Percentiles rank a stretch among this genome's conserved stretches.
phyloP scores from a whole-genome alignment of 2,329 filamentous ascomycete genomes.

The Apiospora koreana region DNA sequence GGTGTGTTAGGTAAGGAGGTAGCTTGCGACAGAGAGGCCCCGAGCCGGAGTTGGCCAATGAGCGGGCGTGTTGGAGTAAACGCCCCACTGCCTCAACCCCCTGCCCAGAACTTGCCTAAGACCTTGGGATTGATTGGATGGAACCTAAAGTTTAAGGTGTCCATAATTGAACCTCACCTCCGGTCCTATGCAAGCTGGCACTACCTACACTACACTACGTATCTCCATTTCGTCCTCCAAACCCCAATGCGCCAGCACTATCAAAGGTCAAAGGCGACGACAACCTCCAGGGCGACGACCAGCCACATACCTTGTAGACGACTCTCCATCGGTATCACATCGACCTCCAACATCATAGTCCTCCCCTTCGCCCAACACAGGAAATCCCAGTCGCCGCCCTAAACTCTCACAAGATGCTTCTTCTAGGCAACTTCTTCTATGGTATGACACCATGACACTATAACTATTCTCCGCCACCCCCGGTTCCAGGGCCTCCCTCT shows the following conservation, averaged over 20 bases:
- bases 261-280: neutral
- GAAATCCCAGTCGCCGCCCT: neutral
- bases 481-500: neutral
- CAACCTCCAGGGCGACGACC: neutral
- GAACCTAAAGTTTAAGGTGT: neutral
- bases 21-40: neutral
- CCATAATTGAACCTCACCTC: neutral
- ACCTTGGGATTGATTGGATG: neutral
- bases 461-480: slow-evolving; percentile 10
- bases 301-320: neutral
- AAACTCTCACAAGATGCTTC: slow-evolving; percentile 55
- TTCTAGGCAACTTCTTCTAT: slow-evolving; percentile 74
- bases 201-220: too few relatives aligned
- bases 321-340: neutral
- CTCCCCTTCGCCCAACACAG: neutral
- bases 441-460: slow-evolving; percentile 43
- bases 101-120: neutral
- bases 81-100: neutral
- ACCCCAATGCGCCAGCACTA: neutral
- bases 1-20: too few relatives aligned
- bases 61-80: neutral
- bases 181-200: neutral
- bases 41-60: neutral
- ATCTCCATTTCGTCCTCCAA: neutral
- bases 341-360: neutral